phyloP scores from a whole-genome alignment of 148 eudicot genomes.

The Cornus kousa region DNA sequence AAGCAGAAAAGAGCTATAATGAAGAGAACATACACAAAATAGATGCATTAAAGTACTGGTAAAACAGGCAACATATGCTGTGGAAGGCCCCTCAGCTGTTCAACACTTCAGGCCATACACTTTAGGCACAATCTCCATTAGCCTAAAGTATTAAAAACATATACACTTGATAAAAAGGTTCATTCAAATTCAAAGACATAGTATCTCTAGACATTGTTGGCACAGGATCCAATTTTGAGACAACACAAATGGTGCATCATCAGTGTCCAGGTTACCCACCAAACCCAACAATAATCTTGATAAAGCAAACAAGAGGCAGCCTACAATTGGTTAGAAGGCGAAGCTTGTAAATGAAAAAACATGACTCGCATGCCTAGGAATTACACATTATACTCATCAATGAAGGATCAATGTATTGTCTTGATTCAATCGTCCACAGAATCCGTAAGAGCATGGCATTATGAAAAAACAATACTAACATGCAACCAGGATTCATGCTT shows the following conservation, averaged over 20 bases:
- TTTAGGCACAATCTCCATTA: neutral
- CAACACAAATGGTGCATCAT: neutral
- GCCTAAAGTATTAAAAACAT: neutral
- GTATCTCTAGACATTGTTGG: neutral
- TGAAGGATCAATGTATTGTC: neutral
- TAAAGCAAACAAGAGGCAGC: neutral
- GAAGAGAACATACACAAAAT: neutral
- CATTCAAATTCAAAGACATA: slow-evolving; percentile 3
- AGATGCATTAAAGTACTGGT: neutral
- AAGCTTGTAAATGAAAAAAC: neutral
- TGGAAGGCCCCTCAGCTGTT: neutral
- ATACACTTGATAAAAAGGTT: neutral
- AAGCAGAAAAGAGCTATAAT: neutral
- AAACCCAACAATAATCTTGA: neutral
- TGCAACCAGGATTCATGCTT: neutral
- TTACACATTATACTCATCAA: neutral
- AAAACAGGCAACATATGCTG: neutral
- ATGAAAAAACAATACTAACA: neutral
- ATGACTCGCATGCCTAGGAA: neutral
- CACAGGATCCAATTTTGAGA: neutral
- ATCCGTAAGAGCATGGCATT: neutral
- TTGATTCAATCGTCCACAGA: neutral
- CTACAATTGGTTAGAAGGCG: neutral
- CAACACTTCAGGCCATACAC: neutral
- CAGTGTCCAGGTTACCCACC: neutral